Evolutionary conservation across 495 filamentous ascomycete species (phyloP), one percentile per base, ranked within the genome.

Genomic region (Ascobolus immersus): DNA sequence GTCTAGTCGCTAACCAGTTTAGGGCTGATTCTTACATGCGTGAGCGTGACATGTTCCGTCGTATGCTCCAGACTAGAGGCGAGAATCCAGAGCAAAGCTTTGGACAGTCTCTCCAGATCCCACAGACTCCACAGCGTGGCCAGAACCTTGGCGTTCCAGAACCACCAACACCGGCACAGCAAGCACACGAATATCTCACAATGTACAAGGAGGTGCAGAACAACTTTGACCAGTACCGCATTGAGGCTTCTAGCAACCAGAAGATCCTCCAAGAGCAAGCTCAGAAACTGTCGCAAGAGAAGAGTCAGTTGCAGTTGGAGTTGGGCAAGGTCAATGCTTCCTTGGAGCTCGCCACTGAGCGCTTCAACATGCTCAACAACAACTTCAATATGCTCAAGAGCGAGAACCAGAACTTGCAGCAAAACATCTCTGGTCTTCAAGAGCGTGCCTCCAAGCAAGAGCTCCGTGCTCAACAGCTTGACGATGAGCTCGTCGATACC

Each of bases 41-140:
- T 47, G 86, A 99, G 55, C 69, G 86, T 21, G 82, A 99, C 44
- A 93, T 91, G 64, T 93, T 91, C 70, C 68, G 80, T 19, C 77
- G 79, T 25, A 86, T 93, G 68, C 65, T 92, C 10, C 69, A 78
- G 37, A 65, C 73, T 37, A 62, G 69, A 37, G 72, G 70, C 7
- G 73, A 79, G 42, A 57, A 70, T 20, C 61, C 60, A 7, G 52
- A 58, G 11, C 53, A 62, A 5, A 56, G 60, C 4, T 76, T 86
- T 44, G 39, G 36, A 9, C 35, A 40, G 12, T 41, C 37, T 12
- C 12, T 36, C n/a, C 35, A 48, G 23, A 58, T 56, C 19, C 17
- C 20, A 23, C 13, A 28, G 23, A 28, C 32, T 9, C 32, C 31
- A 12, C 31, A 39, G 24, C 12, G 23, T 14, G 31, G 12, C 12